Conservation (phyloP, 352 stramenopile genomes). For the Phytophthora crassamura region DNA sequence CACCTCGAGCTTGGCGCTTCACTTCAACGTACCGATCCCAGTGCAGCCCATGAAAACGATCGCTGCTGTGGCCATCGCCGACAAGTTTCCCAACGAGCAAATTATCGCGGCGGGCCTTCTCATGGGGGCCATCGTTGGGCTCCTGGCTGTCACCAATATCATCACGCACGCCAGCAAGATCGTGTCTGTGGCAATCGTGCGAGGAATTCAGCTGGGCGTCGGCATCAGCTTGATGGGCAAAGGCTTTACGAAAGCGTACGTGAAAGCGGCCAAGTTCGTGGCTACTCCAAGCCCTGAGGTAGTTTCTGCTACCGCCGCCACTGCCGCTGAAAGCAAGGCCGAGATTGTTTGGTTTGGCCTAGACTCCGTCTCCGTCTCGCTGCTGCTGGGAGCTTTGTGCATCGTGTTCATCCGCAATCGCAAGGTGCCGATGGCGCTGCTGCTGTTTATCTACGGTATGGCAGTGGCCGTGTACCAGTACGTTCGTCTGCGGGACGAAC, state of each 20-base stretch:
- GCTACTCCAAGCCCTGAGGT: constrained; percentile 18
- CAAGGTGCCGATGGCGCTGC: constrained; percentile 65
- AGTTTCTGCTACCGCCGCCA: constrained; percentile 6
- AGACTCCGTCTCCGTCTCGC: constrained; percentile 70
- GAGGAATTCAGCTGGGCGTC: constrained; percentile 92
- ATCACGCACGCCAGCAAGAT: constrained; percentile 91
- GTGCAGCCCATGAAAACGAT: constrained; percentile 97
- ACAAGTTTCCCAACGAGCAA: constrained; percentile 74
- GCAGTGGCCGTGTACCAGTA: constrained; percentile 69
- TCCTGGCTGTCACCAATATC: constrained; percentile 87
- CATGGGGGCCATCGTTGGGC: constrained; percentile 66
- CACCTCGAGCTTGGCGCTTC: constrained; percentile 84
- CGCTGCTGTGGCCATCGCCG: constrained; percentile 88
- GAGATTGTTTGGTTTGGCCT: constrained; percentile 66
- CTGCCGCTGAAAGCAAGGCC: constrained; percentile 11
- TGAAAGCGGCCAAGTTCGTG: constrained; percentile 44
- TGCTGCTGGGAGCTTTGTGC: constrained; percentile 77
- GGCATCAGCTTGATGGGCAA: constrained; percentile 88
- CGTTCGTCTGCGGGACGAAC: constrained; percentile 42
- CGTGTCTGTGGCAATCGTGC: constrained; percentile 91
- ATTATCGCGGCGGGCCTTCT: constrained; percentile 91
- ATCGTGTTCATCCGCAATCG: constrained; percentile 70
- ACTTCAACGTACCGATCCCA: constrained; percentile 94
- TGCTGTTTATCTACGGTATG: constrained; percentile 82
- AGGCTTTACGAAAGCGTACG: constrained; percentile 80